Evolutionary conservation across 2,329 filamentous ascomycete species (phyloP), one percentile per base, ranked within the genome.

Genomic region (Colletotrichum liaoningense): DNA sequence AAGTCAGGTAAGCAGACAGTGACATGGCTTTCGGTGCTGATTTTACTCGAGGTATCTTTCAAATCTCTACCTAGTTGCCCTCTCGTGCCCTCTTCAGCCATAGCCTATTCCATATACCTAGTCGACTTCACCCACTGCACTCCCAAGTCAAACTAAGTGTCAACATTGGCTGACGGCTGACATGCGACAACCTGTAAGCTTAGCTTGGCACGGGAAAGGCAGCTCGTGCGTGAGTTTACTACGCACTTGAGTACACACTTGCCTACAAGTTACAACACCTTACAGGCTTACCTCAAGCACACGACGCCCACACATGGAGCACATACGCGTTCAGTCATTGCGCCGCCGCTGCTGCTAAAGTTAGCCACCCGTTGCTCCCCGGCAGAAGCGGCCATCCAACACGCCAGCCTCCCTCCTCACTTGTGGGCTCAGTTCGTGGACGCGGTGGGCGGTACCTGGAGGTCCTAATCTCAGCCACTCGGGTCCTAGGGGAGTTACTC

Each of bases 291-390:
- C 19, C 42, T 52, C 16, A n/a, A n/a, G n/a, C 46, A 56, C 33
- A 68, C 26, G 24, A 22, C 46, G 26, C 55, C 46, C 57, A 19
- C 60, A 30, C 35, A 63, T 11, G 35, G 38, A 63, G 38, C 59
- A 46, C 22, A 42, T 49, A 26, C 52, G n/a, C 52, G 52, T 14
- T 6, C 38, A 63, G 19, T 52, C 42, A 33, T 54, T 24, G 30
- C 30, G 16, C 55, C 56, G 68, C 68, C 38, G 38, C 38, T 4
- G 55, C 67, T 71, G 26, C 69, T 71, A 71, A 67, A 71, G 63
- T 71, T 67, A 71, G 69, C 63, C 56, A 71, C 69, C 63, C 55
- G 46, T n/a, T 62, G 63, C 55, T 62, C 63, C 42, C 63, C 56
- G 42, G 56, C 30, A 55, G 22, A 54, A 69, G 28, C 57, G 30